A percentile compares a stretch with the other conserved stretches of the same genome.
phyloP scores from a whole-genome alignment of 2,329 filamentous ascomycete genomes.

The Colletotrichum noveboracense region DNA sequence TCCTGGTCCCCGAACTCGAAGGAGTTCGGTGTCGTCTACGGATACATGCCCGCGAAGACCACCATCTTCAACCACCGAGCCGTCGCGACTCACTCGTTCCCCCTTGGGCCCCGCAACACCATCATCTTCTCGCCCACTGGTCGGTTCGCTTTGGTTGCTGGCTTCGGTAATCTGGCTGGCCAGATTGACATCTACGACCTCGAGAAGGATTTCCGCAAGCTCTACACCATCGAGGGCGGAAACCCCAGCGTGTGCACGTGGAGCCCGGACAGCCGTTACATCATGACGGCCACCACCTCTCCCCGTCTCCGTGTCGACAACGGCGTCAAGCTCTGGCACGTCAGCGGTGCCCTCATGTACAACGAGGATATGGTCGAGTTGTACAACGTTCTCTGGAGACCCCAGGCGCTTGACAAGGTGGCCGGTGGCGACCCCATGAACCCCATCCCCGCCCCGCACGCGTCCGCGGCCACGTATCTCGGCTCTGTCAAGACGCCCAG shows the following conservation, averaged over 20 bases:
- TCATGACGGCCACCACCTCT: conserved; percentile 97
- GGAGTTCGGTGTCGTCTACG: conserved; percentile 97
- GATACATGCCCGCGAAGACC: conserved; percentile 98
- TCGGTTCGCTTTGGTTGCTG: conserved; percentile 90
- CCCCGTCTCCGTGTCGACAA: conserved; percentile 96
- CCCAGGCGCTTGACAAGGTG: conserved; percentile 67
- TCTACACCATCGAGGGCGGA: conserved; percentile 92
- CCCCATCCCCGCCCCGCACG: conserved; percentile 77
- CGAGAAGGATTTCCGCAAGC: conserved; percentile 90
- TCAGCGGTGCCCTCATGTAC: conserved; percentile 88
- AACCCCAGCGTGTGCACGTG: conserved; percentile 97
- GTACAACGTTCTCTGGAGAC: conserved; percentile 90
- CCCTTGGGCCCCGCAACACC: conserved; percentile 89
- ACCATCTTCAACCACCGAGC: conserved; percentile 96
- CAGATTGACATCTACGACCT: conserved; percentile 98
- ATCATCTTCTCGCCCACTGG: conserved; percentile 94
- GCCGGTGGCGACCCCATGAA: conserved; percentile 72
- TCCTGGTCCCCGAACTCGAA: conserved; percentile 98
- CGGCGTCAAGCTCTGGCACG: conserved; percentile 93
- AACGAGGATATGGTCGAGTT: conserved; percentile 94
- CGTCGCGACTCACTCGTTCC: conserved; percentile 82
- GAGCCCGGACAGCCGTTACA: conserved; percentile 94
- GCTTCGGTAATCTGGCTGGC: conserved; percentile 95
- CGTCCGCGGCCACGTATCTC: conserved; percentile 82
- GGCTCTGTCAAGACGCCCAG: conserved; percentile 91